phyloP scores from a whole-genome alignment of 768 basidiomycete species.

The Mycena olivaceomarginata region DNA sequence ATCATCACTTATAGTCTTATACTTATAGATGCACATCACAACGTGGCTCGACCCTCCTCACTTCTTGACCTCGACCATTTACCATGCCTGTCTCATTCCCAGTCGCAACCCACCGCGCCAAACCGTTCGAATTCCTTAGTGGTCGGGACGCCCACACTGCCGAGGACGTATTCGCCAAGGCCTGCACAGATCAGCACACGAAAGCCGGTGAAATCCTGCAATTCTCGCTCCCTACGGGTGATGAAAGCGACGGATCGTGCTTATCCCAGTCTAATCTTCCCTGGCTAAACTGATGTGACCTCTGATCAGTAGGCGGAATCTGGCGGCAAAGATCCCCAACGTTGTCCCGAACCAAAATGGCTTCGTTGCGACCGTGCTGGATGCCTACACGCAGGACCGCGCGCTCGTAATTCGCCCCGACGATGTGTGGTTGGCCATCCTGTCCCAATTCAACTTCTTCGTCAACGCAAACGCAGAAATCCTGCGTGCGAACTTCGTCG shows the following conservation, averaged over 20 bases:
- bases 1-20: too few relatives aligned
- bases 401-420: constrained; percentile 67
- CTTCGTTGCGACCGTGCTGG: constrained; percentile 28
- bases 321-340: neutral
- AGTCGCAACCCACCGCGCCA: constrained; percentile 27
- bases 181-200: constrained; percentile 16
- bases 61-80: too few relatives aligned
- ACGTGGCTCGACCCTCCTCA: too few relatives aligned
- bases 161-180: neutral
- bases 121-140: neutral
- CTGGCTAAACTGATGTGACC: too few relatives aligned
- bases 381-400: constrained; percentile 27
- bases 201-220: constrained; percentile 22
- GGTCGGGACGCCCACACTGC: constrained; percentile 4
- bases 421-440: constrained; percentile 68
- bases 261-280: too few relatives aligned
- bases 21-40: too few relatives aligned
- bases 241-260: constrained; percentile 3
- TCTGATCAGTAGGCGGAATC: neutral
- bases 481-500: constrained; percentile 55
- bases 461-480: constrained; percentile 59
- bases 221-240: neutral
- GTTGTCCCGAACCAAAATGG: constrained; percentile 13
- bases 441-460: constrained; percentile 63
- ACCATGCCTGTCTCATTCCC: constrained; percentile 35